Conservation (phyloP, 768 basidiomycete genomes). For the Suillus subalutaceus region DNA sequence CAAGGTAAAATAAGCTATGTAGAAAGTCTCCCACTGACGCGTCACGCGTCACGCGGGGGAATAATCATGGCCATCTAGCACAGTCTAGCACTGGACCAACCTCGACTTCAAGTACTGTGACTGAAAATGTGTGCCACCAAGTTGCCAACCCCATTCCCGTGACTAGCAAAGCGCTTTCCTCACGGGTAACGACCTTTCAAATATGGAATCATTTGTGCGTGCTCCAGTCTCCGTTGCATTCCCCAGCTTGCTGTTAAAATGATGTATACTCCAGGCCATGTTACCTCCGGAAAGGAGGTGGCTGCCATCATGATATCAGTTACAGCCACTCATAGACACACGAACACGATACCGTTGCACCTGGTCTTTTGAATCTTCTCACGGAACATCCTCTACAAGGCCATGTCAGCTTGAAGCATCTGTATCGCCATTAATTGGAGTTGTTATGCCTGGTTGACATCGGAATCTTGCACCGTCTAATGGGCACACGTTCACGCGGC, state of each 20-base stretch:
- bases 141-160: too few species aligned
- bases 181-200: conserved; percentile 30
- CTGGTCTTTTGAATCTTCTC: background rate
- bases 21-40: background rate
- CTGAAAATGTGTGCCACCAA: too few species aligned
- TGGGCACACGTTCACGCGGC: too few species aligned
- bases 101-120: too few species aligned
- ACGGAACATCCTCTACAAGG: too few species aligned
- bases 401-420: background rate
- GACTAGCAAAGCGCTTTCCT: conserved; percentile 1
- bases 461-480: too few species aligned
- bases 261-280: background rate
- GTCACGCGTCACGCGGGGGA: too few species aligned
- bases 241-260: background rate
- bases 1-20: too few species aligned
- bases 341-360: background rate
- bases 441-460: too few species aligned
- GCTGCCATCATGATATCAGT: background rate
- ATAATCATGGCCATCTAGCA: too few species aligned
- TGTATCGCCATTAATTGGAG: too few species aligned
- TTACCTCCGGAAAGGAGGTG: background rate
- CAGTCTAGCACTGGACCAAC: too few species aligned
- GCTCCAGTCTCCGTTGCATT: background rate
- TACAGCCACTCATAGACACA: background rate
- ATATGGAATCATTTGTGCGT: background rate